These are phyloP conservation scores for Nasturtium officinale DNA, from an alignment of 345 rosid species.

Conservation along the genomic window DNA sequence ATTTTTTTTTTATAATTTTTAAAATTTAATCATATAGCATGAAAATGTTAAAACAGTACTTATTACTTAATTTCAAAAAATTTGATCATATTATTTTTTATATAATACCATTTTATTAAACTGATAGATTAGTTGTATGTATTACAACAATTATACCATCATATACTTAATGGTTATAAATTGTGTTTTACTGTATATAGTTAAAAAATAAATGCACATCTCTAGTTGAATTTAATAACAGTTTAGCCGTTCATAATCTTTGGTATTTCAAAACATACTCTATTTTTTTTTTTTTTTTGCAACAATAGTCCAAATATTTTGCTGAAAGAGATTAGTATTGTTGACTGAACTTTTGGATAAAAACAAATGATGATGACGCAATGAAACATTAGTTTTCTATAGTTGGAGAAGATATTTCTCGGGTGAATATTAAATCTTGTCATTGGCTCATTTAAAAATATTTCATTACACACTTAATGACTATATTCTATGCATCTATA, in stretches of 20 bases:
- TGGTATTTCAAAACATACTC: background rate
- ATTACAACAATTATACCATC: too few species aligned
- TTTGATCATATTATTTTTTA: too few species aligned
- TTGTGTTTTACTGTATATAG: too few species aligned
- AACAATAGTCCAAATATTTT: constrained; percentile 28
- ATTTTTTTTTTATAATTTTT: too few species aligned
- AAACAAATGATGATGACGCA: constrained; percentile 25
- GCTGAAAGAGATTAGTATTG: constrained; percentile 28
- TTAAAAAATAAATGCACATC: too few species aligned
- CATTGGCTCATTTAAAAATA: constrained; percentile 19
- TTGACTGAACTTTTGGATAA: constrained; percentile 28
- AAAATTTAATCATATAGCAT: too few species aligned
- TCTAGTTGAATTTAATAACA: too few species aligned
- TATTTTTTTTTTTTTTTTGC: background rate
- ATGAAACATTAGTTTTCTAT: constrained; percentile 27
- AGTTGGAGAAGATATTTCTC: constrained; percentile 38
- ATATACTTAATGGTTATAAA: too few species aligned
- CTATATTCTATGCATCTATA: constrained; percentile 8
- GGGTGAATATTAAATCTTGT: background rate
- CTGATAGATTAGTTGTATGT: too few species aligned
- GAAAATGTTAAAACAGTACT: too few species aligned
- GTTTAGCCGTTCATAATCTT: background rate
- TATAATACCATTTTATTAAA: too few species aligned
- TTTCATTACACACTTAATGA: constrained; percentile 5
- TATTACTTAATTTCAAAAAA: too few species aligned